Base-by-base conservation (phyloP, 371 early-diverging fungal species). In the Saksenaea vasiformis region DNA sequence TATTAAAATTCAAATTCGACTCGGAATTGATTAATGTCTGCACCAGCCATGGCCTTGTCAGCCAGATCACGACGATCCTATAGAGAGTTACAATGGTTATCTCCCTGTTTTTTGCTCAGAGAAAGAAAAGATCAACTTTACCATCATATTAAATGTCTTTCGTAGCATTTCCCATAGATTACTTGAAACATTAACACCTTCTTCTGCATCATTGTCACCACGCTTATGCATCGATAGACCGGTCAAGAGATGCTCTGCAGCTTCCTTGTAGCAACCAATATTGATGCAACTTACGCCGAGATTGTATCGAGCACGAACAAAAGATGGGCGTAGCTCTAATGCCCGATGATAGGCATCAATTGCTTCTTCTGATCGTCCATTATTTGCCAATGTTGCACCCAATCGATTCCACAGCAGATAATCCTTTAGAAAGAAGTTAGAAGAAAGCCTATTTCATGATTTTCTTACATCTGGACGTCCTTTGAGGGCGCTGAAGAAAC, bases 341-440 rank as follows among this genome's bases (percentile, higher is more conserved):
- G 98, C 99, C 36, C 90, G 87, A 67, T 90, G 93, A 70, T 99
- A 99, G 11, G 98, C 97, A 53, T 95, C 95, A 43, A 98, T 91
- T 1, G 98, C 98, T 54, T 90, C 84, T 53, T 84, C 76, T 35
- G 93, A 87, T 54, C 90, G 80, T 13, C 89, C 86, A 34, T 90
- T 87, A 71, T 99, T 98, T 19, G 98, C 98, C 35, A 96, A 84
- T 1, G 98, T 99, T 4, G 99, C 99, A 14, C 98, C 99, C 47
- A 98, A 86, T 63, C 92, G 90, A 79, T 97, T 97, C 96, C 97
- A 99, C 57, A 97, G 81, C 72, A 95, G 81, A 80, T 96, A 97
- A 73, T 98, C 97, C 85, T 90, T 72, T 17, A 37, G 9, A 36
- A 36, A 7, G 4, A 54, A 36, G 3, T 24, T 60, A 10, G 1